phyloP scores from a whole-genome alignment of 163 green algal species.

The Scenedesmus sp. region DNA sequence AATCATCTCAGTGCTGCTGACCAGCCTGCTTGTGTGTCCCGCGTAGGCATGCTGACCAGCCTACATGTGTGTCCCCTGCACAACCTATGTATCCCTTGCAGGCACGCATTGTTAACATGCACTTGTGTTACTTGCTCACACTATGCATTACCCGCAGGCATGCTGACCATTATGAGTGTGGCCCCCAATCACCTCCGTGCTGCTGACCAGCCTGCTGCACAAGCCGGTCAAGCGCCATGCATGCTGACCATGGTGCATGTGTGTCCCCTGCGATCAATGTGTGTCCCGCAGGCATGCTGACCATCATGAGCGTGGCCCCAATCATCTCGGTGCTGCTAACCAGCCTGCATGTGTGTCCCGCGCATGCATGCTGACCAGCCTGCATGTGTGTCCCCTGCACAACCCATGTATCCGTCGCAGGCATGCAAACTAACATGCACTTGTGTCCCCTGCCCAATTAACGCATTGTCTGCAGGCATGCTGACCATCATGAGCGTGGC shows the following conservation, averaged over 20 bases:
- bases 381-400: background rate
- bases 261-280: background rate
- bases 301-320: constrained; percentile 54
- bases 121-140: background rate
- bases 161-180: constrained; percentile 59
- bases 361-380: background rate
- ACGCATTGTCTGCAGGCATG: constrained; percentile 28
- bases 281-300: constrained; percentile 40
- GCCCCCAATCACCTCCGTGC: constrained; percentile 61
- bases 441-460: too few species aligned
- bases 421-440: background rate
- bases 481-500: constrained; percentile 62
- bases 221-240: constrained; percentile 49
- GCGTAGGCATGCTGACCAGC: background rate
- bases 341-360: background rate
- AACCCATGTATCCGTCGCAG: background rate
- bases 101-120: background rate
- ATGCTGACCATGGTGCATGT: background rate
- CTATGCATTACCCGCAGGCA: background rate
- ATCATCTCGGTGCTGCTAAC: constrained; percentile 64
- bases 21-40: constrained; percentile 7
- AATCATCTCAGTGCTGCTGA: constrained; percentile 63
- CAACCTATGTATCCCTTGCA: background rate
- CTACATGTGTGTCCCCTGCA: background rate
- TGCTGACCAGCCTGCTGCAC: constrained; percentile 54